Conservation (phyloP, 2,329 filamentous ascomycete genomes). For the Colletotrichum cuscutae region DNA sequence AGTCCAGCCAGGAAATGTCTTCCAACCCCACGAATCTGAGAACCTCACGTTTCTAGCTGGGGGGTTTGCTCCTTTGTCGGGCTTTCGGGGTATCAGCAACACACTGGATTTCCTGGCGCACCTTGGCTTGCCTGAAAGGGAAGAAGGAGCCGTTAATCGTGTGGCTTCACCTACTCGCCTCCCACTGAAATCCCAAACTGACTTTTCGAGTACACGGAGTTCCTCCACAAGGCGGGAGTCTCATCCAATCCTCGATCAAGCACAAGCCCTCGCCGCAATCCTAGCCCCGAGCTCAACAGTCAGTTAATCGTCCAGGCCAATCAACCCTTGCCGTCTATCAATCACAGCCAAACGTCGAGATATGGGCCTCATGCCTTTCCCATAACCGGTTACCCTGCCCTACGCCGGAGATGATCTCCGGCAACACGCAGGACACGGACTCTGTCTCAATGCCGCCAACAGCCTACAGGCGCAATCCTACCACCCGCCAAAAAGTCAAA, state of each 20-base stretch:
- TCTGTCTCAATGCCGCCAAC: slow-evolving; percentile 11
- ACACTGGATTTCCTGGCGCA: slow-evolving; percentile 6
- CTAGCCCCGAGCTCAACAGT: slow-evolving; percentile 3
- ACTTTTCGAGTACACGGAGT: slow-evolving; percentile 1
- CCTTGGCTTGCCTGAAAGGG: slow-evolving; percentile 7
- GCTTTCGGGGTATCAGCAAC: neutral
- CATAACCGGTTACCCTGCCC: slow-evolving; percentile 8
- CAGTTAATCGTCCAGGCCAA: slow-evolving; percentile 12
- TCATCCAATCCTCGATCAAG: slow-evolving; percentile 11
- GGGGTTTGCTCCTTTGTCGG: slow-evolving; percentile 15
- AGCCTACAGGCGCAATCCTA: slow-evolving; percentile 5
- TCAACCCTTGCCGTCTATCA: neutral
- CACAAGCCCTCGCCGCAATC: neutral
- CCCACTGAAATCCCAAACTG: slow-evolving; percentile 9
- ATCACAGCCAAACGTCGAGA: slow-evolving; percentile 12
- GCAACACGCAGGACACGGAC: neutral
- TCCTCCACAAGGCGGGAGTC: slow-evolving; percentile 29
- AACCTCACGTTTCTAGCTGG: neutral
- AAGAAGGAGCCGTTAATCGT: slow-evolving; percentile 22
- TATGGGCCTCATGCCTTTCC: slow-evolving; percentile 13
- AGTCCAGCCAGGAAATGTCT: slow-evolving; percentile 23
- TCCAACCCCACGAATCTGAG: neutral
- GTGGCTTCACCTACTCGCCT: slow-evolving; percentile 21
- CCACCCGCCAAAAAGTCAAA: slow-evolving; percentile 11
- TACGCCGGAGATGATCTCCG: slow-evolving; percentile 11